Evolutionary conservation across 2,329 filamentous ascomycete genomes (phyloP).

Genomic region (Alternaria panax): DNA sequence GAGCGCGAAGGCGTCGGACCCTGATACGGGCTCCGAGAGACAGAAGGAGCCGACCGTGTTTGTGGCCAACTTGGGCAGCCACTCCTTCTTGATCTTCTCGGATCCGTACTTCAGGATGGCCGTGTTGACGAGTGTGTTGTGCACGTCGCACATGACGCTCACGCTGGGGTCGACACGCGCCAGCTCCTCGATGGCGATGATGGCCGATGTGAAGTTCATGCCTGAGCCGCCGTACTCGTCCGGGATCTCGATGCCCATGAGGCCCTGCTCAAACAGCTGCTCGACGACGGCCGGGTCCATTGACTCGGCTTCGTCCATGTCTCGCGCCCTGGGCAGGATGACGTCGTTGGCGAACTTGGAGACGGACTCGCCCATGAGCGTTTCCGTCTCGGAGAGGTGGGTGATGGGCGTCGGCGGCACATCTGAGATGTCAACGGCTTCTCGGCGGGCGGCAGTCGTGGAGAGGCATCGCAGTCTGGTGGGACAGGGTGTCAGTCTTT

Average conservation of each 20-base stretch:
- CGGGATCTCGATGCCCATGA: constrained; percentile 97
- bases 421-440: constrained; percentile 65
- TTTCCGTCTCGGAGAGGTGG: constrained; percentile 88
- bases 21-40: constrained; percentile 88
- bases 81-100: constrained; percentile 79
- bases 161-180: constrained; percentile 94
- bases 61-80: constrained; percentile 88
- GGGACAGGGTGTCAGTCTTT: not conserved
- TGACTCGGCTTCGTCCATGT: constrained; percentile 95
- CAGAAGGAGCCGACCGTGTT: constrained; percentile 91
- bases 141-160: constrained; percentile 93
- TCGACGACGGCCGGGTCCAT: constrained; percentile 92
- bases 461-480: constrained; percentile 53
- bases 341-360: constrained; percentile 89
- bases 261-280: constrained; percentile 93
- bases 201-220: constrained; percentile 98
- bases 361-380: constrained; percentile 87
- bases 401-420: constrained; percentile 91
- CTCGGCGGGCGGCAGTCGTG: constrained; percentile 47
- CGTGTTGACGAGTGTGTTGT: constrained; percentile 98
- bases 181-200: constrained; percentile 96
- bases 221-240: constrained; percentile 96
- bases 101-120: constrained; percentile 86
- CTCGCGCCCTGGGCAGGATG: constrained; percentile 87
- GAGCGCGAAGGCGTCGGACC: constrained; percentile 94